Evolutionary conservation across 768 basidiomycete species (phyloP), one percentile per base, ranked within the genome.

Genomic region (Amanita rubescens): DNA sequence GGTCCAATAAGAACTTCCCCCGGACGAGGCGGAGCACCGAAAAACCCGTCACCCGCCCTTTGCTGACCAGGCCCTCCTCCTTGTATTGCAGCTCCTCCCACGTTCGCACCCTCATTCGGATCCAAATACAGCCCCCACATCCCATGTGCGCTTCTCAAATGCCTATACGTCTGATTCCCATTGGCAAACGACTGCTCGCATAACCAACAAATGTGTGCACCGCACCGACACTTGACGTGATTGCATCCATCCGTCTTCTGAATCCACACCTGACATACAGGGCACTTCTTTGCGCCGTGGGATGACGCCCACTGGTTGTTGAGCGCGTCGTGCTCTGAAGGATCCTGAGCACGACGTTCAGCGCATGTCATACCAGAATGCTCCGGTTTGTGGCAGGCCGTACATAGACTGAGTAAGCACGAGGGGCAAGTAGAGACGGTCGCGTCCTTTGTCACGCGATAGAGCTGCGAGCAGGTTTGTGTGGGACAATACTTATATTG

Each of bases 331-430:
- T 55, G 37, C 30, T 48, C 54, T 27, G 46, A 41, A 15, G 41
- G 46, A 33, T 48, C 44, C 17, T 8, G 53, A 22, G 34, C 35
- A 1, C 46, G 24, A 5, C 35, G 38, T 41, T 49, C 54, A 17
- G 24, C 30, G 25, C 46, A 55, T 9, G 69, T 71, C 68, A 79
- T 71, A 11, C 75, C 79, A 22, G 74, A 74, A 53, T 82, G 82
- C 0, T 62, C 69, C 47, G 75, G 75, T 49, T 73, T 69, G 49
- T 77, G 68, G 59, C 81, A 84, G 5, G 71, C 60, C 0, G 77
- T 63, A 52, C 81, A 82, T 17, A 81, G 69, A 9, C 65, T 60
- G 19, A 66, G 61, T 45, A 78, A 74, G 60, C 81, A 83, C 8
- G 78, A 76, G 6, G 79, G 79, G 55, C 81, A 82, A 2, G 39